Evolutionary conservation across 768 basidiomycete genomes (phyloP).

Genomic region (Mycena chlorophos): DNA sequence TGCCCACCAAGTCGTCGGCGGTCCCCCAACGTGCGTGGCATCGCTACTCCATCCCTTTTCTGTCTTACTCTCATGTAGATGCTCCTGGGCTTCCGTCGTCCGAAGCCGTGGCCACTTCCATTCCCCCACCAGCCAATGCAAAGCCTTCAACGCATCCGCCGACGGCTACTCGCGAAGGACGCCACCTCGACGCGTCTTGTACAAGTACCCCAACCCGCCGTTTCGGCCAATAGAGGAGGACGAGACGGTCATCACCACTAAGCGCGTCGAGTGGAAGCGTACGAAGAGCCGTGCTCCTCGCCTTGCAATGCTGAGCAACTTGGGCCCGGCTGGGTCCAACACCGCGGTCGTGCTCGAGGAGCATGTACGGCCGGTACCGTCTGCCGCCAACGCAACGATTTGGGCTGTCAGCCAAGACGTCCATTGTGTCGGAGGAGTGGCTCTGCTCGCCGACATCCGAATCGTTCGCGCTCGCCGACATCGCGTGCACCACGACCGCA

Average conservation of each 20-base stretch:
- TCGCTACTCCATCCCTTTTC: constrained; percentile 4
- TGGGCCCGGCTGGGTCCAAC: constrained; percentile 75
- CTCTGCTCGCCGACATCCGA: constrained; percentile 35
- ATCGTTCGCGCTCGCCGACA: constrained; percentile 40
- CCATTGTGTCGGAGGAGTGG: constrained; percentile 47
- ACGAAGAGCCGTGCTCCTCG: constrained; percentile 37
- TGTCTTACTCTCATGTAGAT: constrained; percentile 41
- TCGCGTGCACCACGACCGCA: constrained; percentile 71
- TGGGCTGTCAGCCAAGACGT: constrained; percentile 63
- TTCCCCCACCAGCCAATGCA: constrained; percentile 65
- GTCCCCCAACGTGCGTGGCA: constrained; percentile 61
- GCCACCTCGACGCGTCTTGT: constrained; percentile 61
- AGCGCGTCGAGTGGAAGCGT: constrained; percentile 43
- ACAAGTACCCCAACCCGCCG: constrained; percentile 55
- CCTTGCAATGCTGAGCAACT: constrained; percentile 68
- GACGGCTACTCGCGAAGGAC: constrained; percentile 70
- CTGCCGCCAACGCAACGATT: constrained; percentile 29
- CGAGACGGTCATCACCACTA: constrained; percentile 48
- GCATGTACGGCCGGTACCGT: constrained; percentile 23
- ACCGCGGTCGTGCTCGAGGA: constrained; percentile 64
- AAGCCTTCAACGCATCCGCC: constrained; percentile 67
- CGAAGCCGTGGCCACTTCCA: constrained; percentile 71
- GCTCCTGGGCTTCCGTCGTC: constrained; percentile 67
- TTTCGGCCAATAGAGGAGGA: constrained; percentile 51
- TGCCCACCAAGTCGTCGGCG: constrained; percentile 69